Base-by-base conservation (phyloP, 1,284 basidiomycete genomes). In the Marasmius oreades region DNA sequence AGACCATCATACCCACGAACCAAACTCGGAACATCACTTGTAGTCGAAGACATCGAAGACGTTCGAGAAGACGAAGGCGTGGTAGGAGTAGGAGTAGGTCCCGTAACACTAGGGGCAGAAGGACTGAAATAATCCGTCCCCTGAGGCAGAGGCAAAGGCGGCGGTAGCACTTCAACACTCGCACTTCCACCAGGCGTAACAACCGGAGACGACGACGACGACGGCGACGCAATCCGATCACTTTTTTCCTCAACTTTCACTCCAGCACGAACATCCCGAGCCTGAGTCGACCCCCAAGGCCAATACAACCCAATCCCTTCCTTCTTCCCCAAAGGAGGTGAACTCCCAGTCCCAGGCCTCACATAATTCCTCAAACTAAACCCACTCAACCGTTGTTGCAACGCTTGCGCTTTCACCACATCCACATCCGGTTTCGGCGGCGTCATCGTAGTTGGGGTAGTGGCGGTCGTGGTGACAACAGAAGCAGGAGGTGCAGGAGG, bases 311-410 rank as follows among this genome's bases (percentile, higher is more conserved):
- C 48, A 14, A 60, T 59, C 62, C 62, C 56, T 51, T 60, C 55
- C 60, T 64, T 52, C 54, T 56, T 60, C 24, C 57, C 59, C 42
- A n/a, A n/a, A n/a, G n/a, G n/a, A n/a, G n/a, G n/a, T n/a, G n/a
- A n/a, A n/a, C n/a, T n/a, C n/a, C n/a, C 47, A 23, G 18, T 33
- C 39, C 51, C 52, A 22, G 78, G 77, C 11, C 76, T 75, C 20
- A 77, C 77, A 59, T 82, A 81, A 66, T 82, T 83, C 61, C 70
- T 72, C 55, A 82, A 64, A 55, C 74, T 77, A 47, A 83, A 69
- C 66, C 73, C 72, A 63, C 70, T 72, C 46, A 76, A 61, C 44
- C 72, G 58, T 39, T 64, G 56, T 7, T 70, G 56, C 10, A 70
- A 71, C 22, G 67, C 70, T 60, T 47, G 57, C 55, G 23, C 47